Conservation (phyloP, 441 rosid species). For the Mallotus japonicus region DNA sequence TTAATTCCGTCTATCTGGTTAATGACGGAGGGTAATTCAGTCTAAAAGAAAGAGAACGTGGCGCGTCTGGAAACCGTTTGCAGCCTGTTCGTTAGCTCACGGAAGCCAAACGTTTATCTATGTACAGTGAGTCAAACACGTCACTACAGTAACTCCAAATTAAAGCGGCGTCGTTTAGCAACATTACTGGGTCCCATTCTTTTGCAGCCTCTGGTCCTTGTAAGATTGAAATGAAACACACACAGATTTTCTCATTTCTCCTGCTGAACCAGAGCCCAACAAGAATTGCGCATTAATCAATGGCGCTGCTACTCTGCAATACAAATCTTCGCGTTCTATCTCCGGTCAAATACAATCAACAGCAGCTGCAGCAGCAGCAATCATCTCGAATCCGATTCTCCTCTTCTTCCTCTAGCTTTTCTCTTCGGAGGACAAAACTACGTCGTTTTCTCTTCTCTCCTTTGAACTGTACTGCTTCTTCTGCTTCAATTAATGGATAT, state of each 20-base stretch:
- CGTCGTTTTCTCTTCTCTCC: slow-evolving; percentile 21
- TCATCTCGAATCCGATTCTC: slow-evolving; percentile 19
- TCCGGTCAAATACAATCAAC: slow-evolving; percentile 31
- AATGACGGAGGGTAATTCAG: slow-evolving; percentile 33
- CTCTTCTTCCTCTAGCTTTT: slow-evolving; percentile 18
- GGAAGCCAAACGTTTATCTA: slow-evolving; percentile 17
- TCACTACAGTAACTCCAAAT: not conserved
- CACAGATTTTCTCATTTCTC: not conserved
- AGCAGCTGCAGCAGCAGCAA: not conserved
- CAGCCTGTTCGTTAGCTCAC: slow-evolving; percentile 31
- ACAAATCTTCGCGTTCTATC: slow-evolving; percentile 34
- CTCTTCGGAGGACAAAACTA: slow-evolving; percentile 7
- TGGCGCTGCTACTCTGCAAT: slow-evolving; percentile 55
- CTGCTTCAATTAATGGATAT: slow-evolving; percentile 59
- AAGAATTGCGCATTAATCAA: slow-evolving; percentile 13
- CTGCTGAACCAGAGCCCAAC: not conserved
- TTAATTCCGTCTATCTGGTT: not conserved
- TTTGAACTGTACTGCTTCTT: slow-evolving; percentile 15
- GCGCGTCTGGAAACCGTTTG: slow-evolving; percentile 43
- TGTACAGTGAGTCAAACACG: slow-evolving; percentile 27
- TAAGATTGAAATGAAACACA: not conserved
- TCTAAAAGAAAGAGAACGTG: slow-evolving; percentile 35
- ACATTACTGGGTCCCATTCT: slow-evolving; percentile 7
- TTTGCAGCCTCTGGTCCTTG: not conserved
- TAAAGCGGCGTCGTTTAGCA: slow-evolving; percentile 22